Evolutionary conservation across 306 rosid species (phyloP), one percentile per base, ranked within the genome.

Genomic region (Cucumis hystrix): DNA sequence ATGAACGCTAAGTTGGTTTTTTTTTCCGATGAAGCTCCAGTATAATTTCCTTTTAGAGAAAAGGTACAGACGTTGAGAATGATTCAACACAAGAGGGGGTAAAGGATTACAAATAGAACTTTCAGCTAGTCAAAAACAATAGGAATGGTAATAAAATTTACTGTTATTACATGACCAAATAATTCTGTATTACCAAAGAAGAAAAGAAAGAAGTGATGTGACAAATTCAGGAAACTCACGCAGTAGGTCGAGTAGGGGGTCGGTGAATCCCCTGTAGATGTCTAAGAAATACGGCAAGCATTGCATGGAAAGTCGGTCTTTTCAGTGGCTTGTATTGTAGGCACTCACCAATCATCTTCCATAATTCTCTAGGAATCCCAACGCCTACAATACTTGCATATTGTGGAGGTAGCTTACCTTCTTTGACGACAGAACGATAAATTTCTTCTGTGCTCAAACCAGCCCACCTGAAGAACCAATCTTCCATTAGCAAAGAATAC

Each of bases 321-420:
- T 79, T 89, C 55, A 96, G 80, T 57, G 98, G 90, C 86, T 96
- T 96, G 89, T 89, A 96, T 80, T 91, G 98, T 85, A 96, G 84
- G 86, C 99, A 96, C 85, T 96, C 99, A 33, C 99, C 99, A 82
- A 96, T 92, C 99, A 96, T 96, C 86, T 89, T 96, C 99, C 99
- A 96, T 87, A 92, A 81, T 76, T 92, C 99, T 77, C 99, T 87
- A 0, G 99, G 99, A 59, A 96, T 96, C n/a, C 99, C 99, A 78
- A 93, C 99, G 51, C 99, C 99, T 79, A 96, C 99, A 56, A 96
- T 96, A 75, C 97, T 92, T 79, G 97, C 97, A 87, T 96, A 96
- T 70, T 96, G 99, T 25, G 98, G 98, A 83, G 99, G 99, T 79
- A 84, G 83, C 79, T 86, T 96, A 79, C 89, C 90, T 70, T 90